Evolutionary conservation across 371 early-diverging fungal species (phyloP).

Genomic region (Conidiobolus coronatus): DNA sequence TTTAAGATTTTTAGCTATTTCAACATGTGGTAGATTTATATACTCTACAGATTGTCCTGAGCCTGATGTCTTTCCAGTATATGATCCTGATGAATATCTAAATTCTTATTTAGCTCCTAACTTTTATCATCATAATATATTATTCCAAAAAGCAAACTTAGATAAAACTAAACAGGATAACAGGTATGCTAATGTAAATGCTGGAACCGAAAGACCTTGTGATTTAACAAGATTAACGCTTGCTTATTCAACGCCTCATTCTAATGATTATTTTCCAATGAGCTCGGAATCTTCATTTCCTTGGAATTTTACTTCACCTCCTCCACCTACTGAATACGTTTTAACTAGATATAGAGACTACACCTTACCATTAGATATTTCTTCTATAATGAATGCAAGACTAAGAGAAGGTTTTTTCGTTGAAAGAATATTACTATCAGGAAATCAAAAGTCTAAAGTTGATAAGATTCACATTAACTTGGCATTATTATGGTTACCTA

Average conservation of each 20-base stretch:
- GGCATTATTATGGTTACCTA: constrained; percentile 57
- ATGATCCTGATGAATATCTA: background rate
- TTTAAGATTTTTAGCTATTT: constrained; percentile 48
- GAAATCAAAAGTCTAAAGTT: constrained; percentile 8
- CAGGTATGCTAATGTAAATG: constrained; percentile 11
- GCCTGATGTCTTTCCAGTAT: background rate
- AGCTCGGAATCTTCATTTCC: constrained; percentile 37
- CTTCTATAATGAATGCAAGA: constrained; percentile 41
- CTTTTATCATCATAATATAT: constrained; percentile 49
- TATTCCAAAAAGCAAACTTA: constrained; percentile 36
- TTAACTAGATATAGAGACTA: constrained; percentile 60
- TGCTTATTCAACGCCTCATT: constrained; percentile 9
- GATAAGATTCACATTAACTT: constrained; percentile 35
- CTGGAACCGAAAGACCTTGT: constrained; percentile 18
- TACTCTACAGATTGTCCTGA: constrained; percentile 41
- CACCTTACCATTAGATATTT: constrained; percentile 26
- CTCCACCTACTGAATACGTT: constrained; percentile 53
- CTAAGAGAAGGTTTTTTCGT: constrained; percentile 66
- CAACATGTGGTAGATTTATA: constrained; percentile 55
- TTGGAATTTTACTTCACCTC: constrained; percentile 52
- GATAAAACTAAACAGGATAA: constrained; percentile 19
- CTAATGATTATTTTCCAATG: constrained; percentile 7
- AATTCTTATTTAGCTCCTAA: constrained; percentile 23
- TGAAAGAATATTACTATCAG: constrained; percentile 17
- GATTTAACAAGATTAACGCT: constrained; percentile 28